Percentiles rank a stretch among this genome's conserved stretches.
phyloP scores from a whole-genome alignment of 345 rosid species.

The Orychophragmus violaceus region DNA sequence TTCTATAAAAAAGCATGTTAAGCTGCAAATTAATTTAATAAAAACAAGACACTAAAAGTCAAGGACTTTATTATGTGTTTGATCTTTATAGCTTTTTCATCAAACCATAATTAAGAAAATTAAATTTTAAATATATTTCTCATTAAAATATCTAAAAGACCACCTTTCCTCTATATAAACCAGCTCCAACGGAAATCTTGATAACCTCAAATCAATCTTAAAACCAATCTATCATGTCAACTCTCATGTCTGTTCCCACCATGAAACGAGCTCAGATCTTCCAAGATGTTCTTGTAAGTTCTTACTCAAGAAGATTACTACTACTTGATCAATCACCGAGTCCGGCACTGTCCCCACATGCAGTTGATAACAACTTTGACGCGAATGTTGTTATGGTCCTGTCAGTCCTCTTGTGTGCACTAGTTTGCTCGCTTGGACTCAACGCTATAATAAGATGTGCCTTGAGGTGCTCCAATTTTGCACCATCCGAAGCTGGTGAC shows the following conservation, averaged over 20 bases:
- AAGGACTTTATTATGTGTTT: constrained; percentile 5
- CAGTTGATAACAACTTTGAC: constrained; percentile 40
- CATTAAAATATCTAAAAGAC: constrained; percentile 18
- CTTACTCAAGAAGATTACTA: constrained; percentile 25
- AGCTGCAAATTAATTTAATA: neutral
- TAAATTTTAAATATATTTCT: neutral
- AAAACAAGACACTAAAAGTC: constrained; percentile 1
- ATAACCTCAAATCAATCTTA: constrained; percentile 17
- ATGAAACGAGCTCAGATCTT: constrained; percentile 17
- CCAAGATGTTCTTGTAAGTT: constrained; percentile 24
- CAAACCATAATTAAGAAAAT: neutral
- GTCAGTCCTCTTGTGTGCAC: constrained; percentile 75
- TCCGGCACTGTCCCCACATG: constrained; percentile 26
- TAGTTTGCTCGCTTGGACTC: constrained; percentile 71
- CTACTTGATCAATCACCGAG: constrained; percentile 18
- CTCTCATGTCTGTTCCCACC: constrained; percentile 2
- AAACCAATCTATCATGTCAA: constrained; percentile 22
- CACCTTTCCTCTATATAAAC: constrained; percentile 28
- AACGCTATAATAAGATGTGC: constrained; percentile 68
- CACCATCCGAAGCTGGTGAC: constrained; percentile 28
- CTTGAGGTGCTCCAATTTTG: constrained; percentile 48
- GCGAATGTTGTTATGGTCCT: constrained; percentile 75
- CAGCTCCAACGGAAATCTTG: constrained; percentile 5
- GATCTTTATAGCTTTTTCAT: constrained; percentile 9
- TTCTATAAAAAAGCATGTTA: constrained; percentile 10